Evolutionary conservation across 768 basidiomycete genomes (phyloP).

Genomic region (Botryobasidium botryosum): DNA sequence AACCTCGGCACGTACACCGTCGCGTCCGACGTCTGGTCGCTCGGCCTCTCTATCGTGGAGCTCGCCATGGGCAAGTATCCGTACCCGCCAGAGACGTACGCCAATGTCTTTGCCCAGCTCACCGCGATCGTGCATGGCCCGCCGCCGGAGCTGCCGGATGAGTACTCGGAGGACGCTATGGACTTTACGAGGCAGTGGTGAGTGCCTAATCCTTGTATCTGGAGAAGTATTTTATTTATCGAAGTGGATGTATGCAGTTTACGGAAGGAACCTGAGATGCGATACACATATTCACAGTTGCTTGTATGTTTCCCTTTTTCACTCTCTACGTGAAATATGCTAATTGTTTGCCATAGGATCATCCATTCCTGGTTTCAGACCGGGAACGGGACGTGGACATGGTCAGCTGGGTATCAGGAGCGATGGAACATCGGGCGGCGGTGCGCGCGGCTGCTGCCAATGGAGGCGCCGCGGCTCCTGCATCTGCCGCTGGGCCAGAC

Average conservation of each 20-base stretch:
- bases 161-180: conserved; percentile 48
- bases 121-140: conserved; percentile 96
- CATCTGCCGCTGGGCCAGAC: too few species aligned
- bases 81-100: conserved; percentile 93
- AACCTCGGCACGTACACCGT: conserved; percentile 84
- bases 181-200: conserved; percentile 68
- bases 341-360: conserved; percentile 29
- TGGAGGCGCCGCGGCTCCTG: too few species aligned
- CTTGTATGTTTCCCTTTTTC: conserved; percentile 31
- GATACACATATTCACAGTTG: conserved; percentile 73
- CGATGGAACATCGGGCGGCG: conserved; percentile 17
- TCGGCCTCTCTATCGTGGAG: conserved; percentile 88
- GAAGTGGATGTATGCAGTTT: conserved; percentile 21
- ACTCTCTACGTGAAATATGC: background rate
- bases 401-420: conserved; percentile 54
- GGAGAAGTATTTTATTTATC: background rate
- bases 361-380: conserved; percentile 62
- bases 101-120: conserved; percentile 90
- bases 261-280: conserved; percentile 55
- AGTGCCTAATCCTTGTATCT: conserved; percentile 11
- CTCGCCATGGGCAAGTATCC: conserved; percentile 79
- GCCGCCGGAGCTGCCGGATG: conserved; percentile 67
- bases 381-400: conserved; percentile 54
- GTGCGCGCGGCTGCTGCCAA: conserved; percentile 1
- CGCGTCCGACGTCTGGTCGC: conserved; percentile 94